These are phyloP conservation scores for Rhizophagus sp. DNA, from an alignment of 192 early-diverging fungal species.

Conservation along the genomic window DNA sequence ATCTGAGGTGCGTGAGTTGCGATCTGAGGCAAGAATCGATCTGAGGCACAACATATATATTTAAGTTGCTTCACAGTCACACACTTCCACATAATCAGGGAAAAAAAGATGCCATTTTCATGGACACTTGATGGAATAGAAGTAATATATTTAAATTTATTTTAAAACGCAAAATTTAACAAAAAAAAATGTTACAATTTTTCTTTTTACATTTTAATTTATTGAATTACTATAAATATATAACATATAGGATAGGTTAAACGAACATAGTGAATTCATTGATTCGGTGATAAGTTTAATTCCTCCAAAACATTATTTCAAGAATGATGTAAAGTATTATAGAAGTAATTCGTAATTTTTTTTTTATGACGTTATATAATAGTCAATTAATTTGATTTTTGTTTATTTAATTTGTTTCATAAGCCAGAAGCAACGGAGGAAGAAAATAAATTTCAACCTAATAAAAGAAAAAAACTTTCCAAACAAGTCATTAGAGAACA, in stretches of 20 bases:
- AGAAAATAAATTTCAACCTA: conserved; percentile 64
- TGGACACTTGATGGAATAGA: conserved; percentile 4
- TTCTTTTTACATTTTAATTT: background rate
- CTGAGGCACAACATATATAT: too few species aligned
- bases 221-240: background rate
- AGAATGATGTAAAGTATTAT: conserved; percentile 19
- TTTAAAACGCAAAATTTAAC: background rate
- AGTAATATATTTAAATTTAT: background rate
- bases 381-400: background rate
- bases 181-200: too few species aligned
- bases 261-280: conserved; percentile 21
- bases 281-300: conserved; percentile 16
- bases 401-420: too few species aligned
- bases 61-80: too few species aligned
- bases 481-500: conserved; percentile 80
- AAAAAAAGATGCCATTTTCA: background rate
- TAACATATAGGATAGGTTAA: conserved; percentile 2
- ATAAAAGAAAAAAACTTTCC: conserved; percentile 79
- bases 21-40: too few species aligned
- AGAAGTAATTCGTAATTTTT: background rate
- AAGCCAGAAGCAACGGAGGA: background rate
- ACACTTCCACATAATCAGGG: too few species aligned
- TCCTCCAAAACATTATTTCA: conserved; percentile 32
- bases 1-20: too few species aligned
- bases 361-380: too few species aligned